Evolutionary conservation across 108 stramenopile species (phyloP).

Genomic region (Nannochloropsis oceanica): DNA sequence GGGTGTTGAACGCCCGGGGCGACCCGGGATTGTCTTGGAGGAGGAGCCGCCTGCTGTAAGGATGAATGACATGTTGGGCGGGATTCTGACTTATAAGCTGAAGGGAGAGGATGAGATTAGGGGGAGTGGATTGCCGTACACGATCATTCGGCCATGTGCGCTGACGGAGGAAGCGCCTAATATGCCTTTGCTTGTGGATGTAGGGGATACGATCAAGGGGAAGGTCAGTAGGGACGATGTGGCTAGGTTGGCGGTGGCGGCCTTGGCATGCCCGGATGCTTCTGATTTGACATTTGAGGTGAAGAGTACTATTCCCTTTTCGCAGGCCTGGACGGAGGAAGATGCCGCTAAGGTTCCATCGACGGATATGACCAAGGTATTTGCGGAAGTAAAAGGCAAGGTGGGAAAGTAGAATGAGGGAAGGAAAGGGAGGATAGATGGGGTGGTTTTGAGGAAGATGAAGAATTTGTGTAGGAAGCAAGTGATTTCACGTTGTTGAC

Average conservation of each 20-base stretch:
- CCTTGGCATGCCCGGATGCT: conserved; percentile 3
- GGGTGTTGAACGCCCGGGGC: conserved; percentile 14
- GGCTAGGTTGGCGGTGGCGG: conserved; percentile 6
- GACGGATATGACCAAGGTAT: background rate
- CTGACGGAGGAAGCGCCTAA: conserved; percentile 14
- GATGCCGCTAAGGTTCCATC: background rate
- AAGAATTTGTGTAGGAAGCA: too few relatives aligned
- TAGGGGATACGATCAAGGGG: conserved; percentile 24
- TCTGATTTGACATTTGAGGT: conserved; percentile 10
- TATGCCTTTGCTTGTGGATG: conserved; percentile 7
- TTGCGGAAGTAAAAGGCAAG: background rate
- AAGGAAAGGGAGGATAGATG: too few relatives aligned
- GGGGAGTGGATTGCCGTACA: conserved; percentile 5
- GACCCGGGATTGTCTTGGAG: conserved; percentile 15
- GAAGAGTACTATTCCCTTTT: conserved; percentile 18
- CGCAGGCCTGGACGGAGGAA: conserved; percentile 1
- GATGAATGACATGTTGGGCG: conserved; percentile 28
- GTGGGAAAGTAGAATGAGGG: background rate
- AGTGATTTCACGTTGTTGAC: too few relatives aligned
- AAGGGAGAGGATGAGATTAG: conserved; percentile 16
- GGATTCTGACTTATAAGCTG: conserved; percentile 22
- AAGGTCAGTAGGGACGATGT: conserved; percentile 23
- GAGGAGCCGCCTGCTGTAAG: conserved; percentile 22
- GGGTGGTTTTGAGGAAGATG: too few relatives aligned
- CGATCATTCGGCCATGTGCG: conserved; percentile 17